A percentile compares a stretch with the other conserved stretches of the same genome.
phyloP scores from a whole-genome alignment of 768 basidiomycete genomes.

The Phylloporus arenicola region DNA sequence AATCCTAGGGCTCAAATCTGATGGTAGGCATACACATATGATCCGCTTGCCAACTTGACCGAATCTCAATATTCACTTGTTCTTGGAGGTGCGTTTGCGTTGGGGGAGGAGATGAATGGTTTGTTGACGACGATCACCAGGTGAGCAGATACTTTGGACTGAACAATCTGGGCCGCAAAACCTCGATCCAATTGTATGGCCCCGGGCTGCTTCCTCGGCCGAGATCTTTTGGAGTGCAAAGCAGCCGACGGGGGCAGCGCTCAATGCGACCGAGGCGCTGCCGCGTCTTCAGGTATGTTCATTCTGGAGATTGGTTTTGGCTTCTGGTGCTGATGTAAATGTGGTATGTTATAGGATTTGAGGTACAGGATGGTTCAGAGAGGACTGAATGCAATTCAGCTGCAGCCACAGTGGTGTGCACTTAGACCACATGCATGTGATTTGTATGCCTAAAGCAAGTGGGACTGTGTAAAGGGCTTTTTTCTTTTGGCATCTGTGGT shows the following conservation, averaged over 20 bases:
- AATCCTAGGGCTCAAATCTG: not conserved
- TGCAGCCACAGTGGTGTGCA: constrained; percentile 59
- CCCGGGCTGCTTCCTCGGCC: constrained; percentile 40
- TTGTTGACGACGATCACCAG: constrained; percentile 7
- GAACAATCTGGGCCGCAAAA: constrained; percentile 43
- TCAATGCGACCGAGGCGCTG: constrained; percentile 37
- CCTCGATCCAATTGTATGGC: constrained; percentile 45
- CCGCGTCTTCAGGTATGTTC: constrained; percentile 42
- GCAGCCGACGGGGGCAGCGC: constrained; percentile 31
- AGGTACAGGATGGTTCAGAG: constrained; percentile 44
- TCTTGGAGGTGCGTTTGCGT: constrained; percentile 27
- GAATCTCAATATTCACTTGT: constrained; percentile 33
- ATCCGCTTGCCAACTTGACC: constrained; percentile 43
- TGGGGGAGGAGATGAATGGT: not conserved
- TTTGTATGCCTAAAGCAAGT: constrained; percentile 19
- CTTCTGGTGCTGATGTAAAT: not conserved
- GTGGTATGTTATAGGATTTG: constrained; percentile 30
- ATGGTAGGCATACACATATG: constrained; percentile 31
- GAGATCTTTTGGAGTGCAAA: constrained; percentile 53
- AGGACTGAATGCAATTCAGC: constrained; percentile 41
- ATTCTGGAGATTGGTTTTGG: too few species aligned
- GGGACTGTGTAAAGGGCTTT: not conserved
- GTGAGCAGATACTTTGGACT: constrained; percentile 40
- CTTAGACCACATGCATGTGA: constrained; percentile 45
- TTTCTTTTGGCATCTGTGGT: not conserved